Percentiles rank a stretch among this genome's conserved stretches.
Conservation (phyloP, 495 filamentous ascomycete species). For the Hyphodiscus hymeniophilus region DNA sequence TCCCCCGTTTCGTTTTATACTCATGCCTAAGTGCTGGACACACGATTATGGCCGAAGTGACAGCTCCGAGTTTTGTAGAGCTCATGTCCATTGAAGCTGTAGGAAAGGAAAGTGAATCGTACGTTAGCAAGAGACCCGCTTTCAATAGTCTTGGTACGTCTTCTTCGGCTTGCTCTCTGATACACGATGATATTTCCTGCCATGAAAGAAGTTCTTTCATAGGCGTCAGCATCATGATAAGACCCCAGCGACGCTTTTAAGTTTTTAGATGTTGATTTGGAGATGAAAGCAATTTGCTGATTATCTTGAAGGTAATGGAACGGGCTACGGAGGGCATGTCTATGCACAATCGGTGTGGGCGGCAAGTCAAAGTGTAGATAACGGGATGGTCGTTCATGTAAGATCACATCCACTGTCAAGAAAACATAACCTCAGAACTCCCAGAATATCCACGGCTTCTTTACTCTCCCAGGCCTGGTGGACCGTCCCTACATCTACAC, state of each 20-base stretch:
- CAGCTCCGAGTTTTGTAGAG: background rate
- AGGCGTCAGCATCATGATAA: no score
- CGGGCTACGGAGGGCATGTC: slow-evolving; percentile 58
- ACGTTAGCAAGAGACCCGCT: background rate
- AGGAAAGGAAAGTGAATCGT: background rate
- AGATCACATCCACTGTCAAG: slow-evolving; percentile 18
- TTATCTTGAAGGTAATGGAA: slow-evolving; percentile 8
- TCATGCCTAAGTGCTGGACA: no score
- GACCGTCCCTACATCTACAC: slow-evolving; percentile 54
- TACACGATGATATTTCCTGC: no score
- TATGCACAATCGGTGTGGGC: slow-evolving; percentile 58
- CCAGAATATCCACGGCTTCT: slow-evolving; percentile 60
- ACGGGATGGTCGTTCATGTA: slow-evolving; percentile 54
- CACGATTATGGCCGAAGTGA: no score
- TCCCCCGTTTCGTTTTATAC: no score
- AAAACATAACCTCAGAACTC: no score
- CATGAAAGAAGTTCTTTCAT: no score
- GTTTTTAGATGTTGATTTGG: background rate
- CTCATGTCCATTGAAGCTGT: background rate
- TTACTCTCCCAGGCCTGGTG: slow-evolving; percentile 45
- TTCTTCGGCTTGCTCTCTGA: no score
- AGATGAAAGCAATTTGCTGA: background rate
- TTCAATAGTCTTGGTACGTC: background rate
- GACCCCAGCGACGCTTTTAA: background rate
- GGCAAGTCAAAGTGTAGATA: slow-evolving; percentile 44